Evolutionary conservation across 352 stramenopile genomes (phyloP).

Genomic region (Globisporangium heterothallicum): DNA sequence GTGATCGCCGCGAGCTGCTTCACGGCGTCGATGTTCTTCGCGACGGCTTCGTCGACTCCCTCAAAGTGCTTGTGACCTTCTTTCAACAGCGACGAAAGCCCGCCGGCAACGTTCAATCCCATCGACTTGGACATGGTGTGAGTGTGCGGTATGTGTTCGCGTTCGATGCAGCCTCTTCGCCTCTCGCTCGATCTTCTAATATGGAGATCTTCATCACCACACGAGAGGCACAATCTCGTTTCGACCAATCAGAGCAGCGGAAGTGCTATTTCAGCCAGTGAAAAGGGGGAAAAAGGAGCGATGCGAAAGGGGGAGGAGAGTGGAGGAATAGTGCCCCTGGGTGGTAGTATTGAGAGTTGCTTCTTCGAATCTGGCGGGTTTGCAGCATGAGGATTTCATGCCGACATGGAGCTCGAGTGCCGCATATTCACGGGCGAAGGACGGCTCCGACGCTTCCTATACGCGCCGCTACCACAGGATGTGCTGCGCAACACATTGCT

Average conservation of each 20-base stretch:
- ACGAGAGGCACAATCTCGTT: constrained; percentile 1
- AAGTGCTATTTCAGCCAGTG: background rate
- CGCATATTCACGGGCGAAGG: too few species aligned
- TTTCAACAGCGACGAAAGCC: constrained; percentile 97
- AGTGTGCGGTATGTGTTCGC: background rate
- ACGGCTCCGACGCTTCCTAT: too few species aligned
- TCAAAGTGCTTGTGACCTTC: constrained; percentile 96
- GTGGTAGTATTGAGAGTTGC: too few species aligned
- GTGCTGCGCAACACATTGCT: too few species aligned
- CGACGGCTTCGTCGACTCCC: constrained; percentile 93
- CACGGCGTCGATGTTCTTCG: constrained; percentile 98
- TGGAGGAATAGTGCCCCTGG: background rate
- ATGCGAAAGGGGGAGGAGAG: background rate
- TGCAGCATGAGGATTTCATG: too few species aligned
- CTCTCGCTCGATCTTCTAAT: constrained; percentile 4
- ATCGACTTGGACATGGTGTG: constrained; percentile 90
- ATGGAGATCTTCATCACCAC: constrained; percentile 14
- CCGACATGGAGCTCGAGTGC: too few species aligned
- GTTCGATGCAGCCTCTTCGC: background rate
- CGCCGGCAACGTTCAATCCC: constrained; percentile 93
- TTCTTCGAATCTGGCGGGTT: too few species aligned
- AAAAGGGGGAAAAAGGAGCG: background rate
- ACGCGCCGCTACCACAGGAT: too few species aligned
- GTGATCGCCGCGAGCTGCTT: constrained; percentile 98
- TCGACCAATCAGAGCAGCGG: background rate